phyloP scores from a whole-genome alignment of 169 alveolate species.

The Plasmodium vivax region DNA sequence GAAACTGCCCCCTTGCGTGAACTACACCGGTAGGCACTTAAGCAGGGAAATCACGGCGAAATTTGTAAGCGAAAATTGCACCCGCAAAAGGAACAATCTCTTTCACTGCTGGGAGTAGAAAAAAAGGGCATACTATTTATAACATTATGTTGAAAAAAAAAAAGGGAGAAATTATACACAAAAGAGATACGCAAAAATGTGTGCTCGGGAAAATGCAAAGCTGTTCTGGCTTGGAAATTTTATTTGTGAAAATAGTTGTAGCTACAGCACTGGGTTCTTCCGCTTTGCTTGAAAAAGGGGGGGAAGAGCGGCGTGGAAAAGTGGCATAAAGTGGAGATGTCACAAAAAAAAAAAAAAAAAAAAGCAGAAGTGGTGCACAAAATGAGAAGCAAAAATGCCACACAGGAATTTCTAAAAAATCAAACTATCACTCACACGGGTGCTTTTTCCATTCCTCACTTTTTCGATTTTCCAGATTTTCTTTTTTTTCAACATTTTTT shows the following conservation, averaged over 20 bases:
- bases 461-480: not conserved
- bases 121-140: not conserved
- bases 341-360: not conserved
- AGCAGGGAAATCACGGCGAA: not conserved
- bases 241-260: not conserved
- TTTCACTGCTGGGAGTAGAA: not conserved
- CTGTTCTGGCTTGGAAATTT: not conserved
- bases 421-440: not conserved
- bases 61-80: not conserved
- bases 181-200: not conserved
- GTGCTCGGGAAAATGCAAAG: not conserved
- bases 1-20: not conserved
- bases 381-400: not conserved
- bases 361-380: not conserved
- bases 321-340: not conserved
- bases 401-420: not conserved
- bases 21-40: not conserved
- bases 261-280: slow-evolving; percentile 9
- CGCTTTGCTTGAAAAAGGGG: not conserved
- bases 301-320: not conserved
- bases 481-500: not conserved
- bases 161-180: not conserved
- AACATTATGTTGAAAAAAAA: not conserved
- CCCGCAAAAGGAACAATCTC: not conserved
- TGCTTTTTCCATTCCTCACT: not conserved